Percentiles rank a stretch among this genome's conserved stretches.
These are phyloP conservation scores for Lecanicillium sp. DNA, from an alignment of 2,329 filamentous ascomycete genomes.

Conservation along the genomic window DNA sequence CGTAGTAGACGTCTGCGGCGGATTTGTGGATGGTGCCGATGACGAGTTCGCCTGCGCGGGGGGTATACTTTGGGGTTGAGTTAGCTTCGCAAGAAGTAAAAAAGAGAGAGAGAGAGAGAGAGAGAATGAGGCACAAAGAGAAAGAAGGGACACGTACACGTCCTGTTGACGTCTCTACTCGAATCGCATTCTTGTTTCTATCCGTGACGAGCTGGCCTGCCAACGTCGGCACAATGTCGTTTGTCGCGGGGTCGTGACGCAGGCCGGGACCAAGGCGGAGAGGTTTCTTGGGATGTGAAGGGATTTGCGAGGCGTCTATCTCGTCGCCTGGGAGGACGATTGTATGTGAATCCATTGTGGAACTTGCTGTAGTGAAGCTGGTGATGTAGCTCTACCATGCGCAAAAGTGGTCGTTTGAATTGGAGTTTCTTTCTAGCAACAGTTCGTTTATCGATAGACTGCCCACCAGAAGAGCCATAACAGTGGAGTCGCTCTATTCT, in stretches of 20 bases:
- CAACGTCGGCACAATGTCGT: conserved; percentile 60
- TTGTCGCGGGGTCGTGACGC: conserved; percentile 70
- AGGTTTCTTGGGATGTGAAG: conserved; percentile 58
- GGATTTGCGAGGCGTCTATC: conserved; percentile 58
- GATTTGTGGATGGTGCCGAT: conserved; percentile 78
- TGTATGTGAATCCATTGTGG: conserved; percentile 47
- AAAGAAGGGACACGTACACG: conserved; percentile 43
- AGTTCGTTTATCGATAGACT: conserved; percentile 3
- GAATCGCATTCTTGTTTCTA: conserved; percentile 65
- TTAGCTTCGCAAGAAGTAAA: conserved; percentile 15
- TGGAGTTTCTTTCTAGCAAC: not conserved
- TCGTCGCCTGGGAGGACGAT: conserved; percentile 77
- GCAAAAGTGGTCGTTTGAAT: not conserved
- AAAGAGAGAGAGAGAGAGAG: not conserved
- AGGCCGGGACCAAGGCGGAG: conserved; percentile 79
- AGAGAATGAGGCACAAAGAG: conserved; percentile 15
- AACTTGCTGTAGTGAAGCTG: conserved; percentile 1
- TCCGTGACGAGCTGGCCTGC: conserved; percentile 61
- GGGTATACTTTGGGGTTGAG: conserved; percentile 56
- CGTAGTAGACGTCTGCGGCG: conserved; percentile 70
- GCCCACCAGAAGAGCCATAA: not conserved
- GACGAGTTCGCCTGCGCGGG: conserved; percentile 74
- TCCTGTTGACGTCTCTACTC: conserved; percentile 64
- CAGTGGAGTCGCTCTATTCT: not conserved
- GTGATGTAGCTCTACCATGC: not conserved